Base-by-base conservation (phyloP, 192 early-diverging fungal genomes). In the Chytriomyces confervae region DNA sequence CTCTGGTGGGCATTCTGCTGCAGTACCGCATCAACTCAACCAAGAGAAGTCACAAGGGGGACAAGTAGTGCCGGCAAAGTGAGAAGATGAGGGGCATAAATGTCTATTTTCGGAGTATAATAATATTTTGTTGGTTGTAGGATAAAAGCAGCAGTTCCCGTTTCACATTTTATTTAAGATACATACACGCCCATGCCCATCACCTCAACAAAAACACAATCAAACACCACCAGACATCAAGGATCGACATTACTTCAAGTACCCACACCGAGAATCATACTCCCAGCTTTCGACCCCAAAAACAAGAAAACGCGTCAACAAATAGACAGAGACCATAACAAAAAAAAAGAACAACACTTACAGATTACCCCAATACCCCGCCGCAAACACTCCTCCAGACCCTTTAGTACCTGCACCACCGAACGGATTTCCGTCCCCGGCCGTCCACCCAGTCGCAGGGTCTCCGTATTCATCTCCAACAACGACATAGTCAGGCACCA, bases 391-490 rank as follows among this genome's bases (percentile, higher is more conserved):
- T 45, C 86, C 86, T 18, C 86, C 86, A 36, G 77, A 74, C 1
- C 86, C 86, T 65, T 85, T 85, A 5, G 86, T 88, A 13, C 82
- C 80, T 8, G 80, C 83, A 8, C 84, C 84, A 24, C 82, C 84
- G 66, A 62, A 81, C 47, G 84, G 77, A 36, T 72, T 69, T 43
- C 82, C 83, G 60, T 80, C 79, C 11, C 81, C 81, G 7, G 82
- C 86, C 29, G 86, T 84, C 86, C 86, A 88, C 18, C 86, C 86
- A 13, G 86, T 86, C 29, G 77, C 60, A n/a, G 86, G 86, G 62
- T 88, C 86, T 13, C 86, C 86, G 67, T 88, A 88, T 76, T 88
- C 84, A 66, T 86, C 81, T 6, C 86, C 86, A n/a, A 88, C 76
- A 16, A 76, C 75, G 24, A 74, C 8, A 50, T 84, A 87, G 65